A percentile compares a stretch with the other conserved stretches of the same genome.
Evolutionary conservation across 306 rosid genomes (phyloP).

Genomic region (Ammopiptanthus mongolicus): DNA sequence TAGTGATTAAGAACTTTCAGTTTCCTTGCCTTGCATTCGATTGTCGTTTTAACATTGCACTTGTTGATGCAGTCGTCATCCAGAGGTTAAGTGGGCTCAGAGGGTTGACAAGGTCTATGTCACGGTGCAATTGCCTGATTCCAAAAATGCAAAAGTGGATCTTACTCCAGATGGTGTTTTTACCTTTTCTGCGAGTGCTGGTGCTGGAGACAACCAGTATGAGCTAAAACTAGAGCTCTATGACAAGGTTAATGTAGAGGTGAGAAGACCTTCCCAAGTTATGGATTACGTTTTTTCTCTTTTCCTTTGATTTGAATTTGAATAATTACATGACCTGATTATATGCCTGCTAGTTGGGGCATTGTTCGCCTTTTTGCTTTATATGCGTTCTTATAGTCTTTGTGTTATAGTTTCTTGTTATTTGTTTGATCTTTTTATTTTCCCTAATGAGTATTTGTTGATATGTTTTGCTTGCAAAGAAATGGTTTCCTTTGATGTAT

Average conservation of each 20-base stretch:
- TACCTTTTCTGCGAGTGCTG: constrained; percentile 71
- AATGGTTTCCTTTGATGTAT: background rate
- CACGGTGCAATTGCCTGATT: constrained; percentile 79
- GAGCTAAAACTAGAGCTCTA: constrained; percentile 81
- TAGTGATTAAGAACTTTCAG: background rate
- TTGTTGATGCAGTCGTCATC: constrained; percentile 70
- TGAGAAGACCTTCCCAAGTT: constrained; percentile 20
- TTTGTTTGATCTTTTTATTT: background rate
- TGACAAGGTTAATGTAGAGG: constrained; percentile 89
- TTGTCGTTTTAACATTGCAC: background rate
- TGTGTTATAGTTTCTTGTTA: background rate
- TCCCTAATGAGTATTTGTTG: background rate
- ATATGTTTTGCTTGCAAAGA: background rate
- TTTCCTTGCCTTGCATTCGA: background rate
- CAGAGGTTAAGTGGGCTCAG: constrained; percentile 99
- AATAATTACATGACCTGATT: background rate
- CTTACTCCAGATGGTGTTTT: constrained; percentile 82
- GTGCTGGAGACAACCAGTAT: constrained; percentile 55
- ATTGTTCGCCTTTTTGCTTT: background rate
- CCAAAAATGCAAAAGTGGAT: constrained; percentile 76
- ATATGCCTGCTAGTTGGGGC: background rate
- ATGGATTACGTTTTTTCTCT: background rate
- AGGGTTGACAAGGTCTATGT: constrained; percentile 82
- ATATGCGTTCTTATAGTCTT: background rate
- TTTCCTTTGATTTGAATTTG: background rate